Base-by-base conservation (phyloP, 225 moss, liverwort and hornwort species). In the Pseudisothecium myosuroides region DNA sequence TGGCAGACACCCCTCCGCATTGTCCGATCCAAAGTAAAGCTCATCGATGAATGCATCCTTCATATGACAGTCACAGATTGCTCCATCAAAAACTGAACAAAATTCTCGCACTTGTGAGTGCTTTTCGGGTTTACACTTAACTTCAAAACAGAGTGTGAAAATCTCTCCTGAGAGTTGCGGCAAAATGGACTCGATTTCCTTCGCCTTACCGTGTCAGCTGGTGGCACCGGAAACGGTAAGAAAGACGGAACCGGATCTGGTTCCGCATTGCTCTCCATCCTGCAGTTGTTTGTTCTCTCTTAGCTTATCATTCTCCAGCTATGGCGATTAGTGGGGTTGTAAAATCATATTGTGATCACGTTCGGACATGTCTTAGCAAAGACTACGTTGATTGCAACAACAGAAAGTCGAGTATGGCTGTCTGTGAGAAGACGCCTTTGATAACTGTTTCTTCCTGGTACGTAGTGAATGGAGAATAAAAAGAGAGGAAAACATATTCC, bases 21-120 rank as follows among this genome's bases (percentile, higher is more conserved):
- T 87, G 34, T 91, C 87, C 6, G 91, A 84, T 81, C 85, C 91
- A 39, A 88, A 88, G 76, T 91, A 93, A 78, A 90, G 90, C 83
- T 93, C 90, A 47, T 92, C 90, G 36, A 92, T 86, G 72, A 90
- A 87, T 26, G 85, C 86, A 89, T 92, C 91, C 93, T 93, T 88
- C 91, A 90, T 14, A 77, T 10, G 16, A 79, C 76, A 60, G 60
- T 60, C 60, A 89, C 15, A 89, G 50, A 82, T 31, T 43, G 62
- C 63, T 47, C 63, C 64, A 82, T 64, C 49, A 64, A 49, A 64
- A 82, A 82, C 16, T 11, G 24, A 49, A 82, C 63, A 5, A 31
- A 62, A 43, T 28, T 36, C 49, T 63, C 65, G 63, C 34, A 64
- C 24, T 16, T 8, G 32, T 75, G 56, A 45, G 17, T n/a, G n/a